Base-by-base conservation (phyloP, 2,329 filamentous ascomycete genomes). In the Zymoseptoria crescenta region DNA sequence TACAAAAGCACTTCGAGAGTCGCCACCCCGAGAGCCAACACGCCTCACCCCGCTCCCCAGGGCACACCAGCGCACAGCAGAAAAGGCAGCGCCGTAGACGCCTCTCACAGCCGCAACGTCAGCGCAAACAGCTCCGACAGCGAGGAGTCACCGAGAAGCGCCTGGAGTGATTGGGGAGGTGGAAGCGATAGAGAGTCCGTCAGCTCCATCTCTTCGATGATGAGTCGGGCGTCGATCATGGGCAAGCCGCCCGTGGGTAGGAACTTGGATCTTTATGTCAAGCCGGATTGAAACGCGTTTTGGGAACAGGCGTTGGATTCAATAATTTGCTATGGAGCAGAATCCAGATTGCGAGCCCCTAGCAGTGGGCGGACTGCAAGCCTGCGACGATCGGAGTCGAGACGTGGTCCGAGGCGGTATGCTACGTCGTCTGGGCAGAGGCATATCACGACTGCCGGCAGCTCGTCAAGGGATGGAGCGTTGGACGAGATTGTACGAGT, bases 151-250 rank as follows among this genome's bases (percentile, higher is more conserved):
- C 35, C 35, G 1, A 45, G 35, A 13, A 45, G 35, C 16, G 35
- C 35, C 1, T 45, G 35, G 35, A 45, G 35, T 16, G 35, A 45
- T 5, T 45, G 35, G 35, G 35, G 35, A 13, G 35, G n/a, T 45
- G 35, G 35, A 45, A 45, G 35, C 7, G 35, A 45, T 45, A 13
- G 35, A 13, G 35, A 45, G 4, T 45, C 35, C 7, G 53, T 41
- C 45, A 48, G 27, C 4, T 35, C 53, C 21, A 20, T 41, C 53
- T n/a, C n/a, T n/a, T 19, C 28, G 53, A 24, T 24, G 24, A 55
- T 35, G 27, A 41, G 53, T n/a, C 35, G 9, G 13, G 21, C 50
- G 61, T 71, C 49, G 72, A 74, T 1, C 69, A 72, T 59, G 67
- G 72, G 28, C 62, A 49, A 52, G 27, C 49, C 28, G 24, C 48